These are phyloP conservation scores for Monosporascus sp. DNA, from an alignment of 2,329 filamentous ascomycete species.

Conservation along the genomic window DNA sequence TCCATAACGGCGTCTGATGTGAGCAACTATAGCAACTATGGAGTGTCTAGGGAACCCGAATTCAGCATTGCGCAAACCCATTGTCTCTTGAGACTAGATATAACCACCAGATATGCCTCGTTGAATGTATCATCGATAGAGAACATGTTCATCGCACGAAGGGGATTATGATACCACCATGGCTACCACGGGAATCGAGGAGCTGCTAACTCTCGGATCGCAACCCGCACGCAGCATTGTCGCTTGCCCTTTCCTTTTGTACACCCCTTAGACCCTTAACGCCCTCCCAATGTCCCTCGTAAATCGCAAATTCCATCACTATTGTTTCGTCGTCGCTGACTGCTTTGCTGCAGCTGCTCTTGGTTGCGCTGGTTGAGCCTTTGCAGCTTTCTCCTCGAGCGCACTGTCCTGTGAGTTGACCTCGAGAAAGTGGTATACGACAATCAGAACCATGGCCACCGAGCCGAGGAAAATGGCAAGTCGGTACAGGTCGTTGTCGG, in stretches of 20 bases:
- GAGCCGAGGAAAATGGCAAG: slow-evolving; percentile 91
- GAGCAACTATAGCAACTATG: no score
- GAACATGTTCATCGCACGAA: no score
- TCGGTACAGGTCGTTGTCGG: slow-evolving; percentile 84
- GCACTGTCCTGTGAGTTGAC: slow-evolving; percentile 62
- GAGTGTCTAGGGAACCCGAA: no score
- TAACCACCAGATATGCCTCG: no score
- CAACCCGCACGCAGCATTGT: neutral
- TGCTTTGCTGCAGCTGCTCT: slow-evolving; percentile 19
- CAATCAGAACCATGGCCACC: slow-evolving; percentile 83
- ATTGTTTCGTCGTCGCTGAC: slow-evolving; percentile 12
- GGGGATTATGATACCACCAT: neutral
- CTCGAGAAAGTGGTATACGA: slow-evolving; percentile 94
- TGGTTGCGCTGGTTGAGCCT: slow-evolving; percentile 22
- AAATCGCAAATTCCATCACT: neutral
- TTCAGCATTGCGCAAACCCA: no score
- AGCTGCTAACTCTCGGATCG: neutral
- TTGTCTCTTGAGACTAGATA: no score
- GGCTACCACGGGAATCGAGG: neutral
- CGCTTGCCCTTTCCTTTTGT: neutral
- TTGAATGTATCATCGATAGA: no score
- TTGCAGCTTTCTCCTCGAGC: slow-evolving; percentile 21
- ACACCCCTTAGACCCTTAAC: neutral
- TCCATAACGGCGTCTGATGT: no score
- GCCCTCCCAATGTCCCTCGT: neutral